Base-by-base conservation (phyloP, 495 filamentous ascomycete genomes). In the Glutinoglossum americanum region DNA sequence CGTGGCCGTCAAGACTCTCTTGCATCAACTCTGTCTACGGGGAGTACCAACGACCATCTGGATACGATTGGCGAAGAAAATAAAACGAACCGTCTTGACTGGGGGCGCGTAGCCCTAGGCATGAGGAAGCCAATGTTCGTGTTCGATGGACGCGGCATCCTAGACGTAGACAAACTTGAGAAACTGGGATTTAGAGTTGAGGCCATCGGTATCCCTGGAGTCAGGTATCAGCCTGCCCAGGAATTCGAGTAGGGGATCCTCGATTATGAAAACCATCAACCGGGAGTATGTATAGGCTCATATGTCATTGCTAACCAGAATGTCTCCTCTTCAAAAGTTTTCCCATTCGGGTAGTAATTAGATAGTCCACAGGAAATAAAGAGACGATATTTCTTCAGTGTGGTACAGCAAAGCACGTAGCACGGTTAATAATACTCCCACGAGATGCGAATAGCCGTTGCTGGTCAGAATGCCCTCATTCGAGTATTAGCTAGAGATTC, bases 111-210 rank as follows among this genome's bases (percentile, higher is more conserved):
- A 11, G 59, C 54, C 10, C 9, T 6, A n/a, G 54, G n/a, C 41
- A 60, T 60, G 59, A 58, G 27, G 21, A 28, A 32, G 39, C 59
- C 59, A 58, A 58, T 32, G 33, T 59, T 44, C 23, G 55, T 60
- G 28, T 60, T 60, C 41, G 59, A 60, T 39, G 54, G 59, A n/a
- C 35, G 54, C 13, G 30, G 44, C 30, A 51, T 60, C 33, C 13
- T 60, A 13, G 55, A 60, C 21, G 30, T 27, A 21, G 13, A 9
- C 15, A 44, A 58, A 28, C 54, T 60, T 11, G 57, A 60, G 35
- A 23, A 26, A 25, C 28, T 60, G 21, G 59, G 59, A n/a, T 58
- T 60, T 25, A 13, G 35, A 19, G 59, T 60, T 17, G 59, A 59
- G 41, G 27, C 28, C 13, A 58, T 60, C 7, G 59, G 59, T 11